A percentile compares a stretch with the other conserved stretches of the same genome.
Evolutionary conservation across 106 monocot genomes (phyloP).

Genomic region (Dendrobium officinale): DNA sequence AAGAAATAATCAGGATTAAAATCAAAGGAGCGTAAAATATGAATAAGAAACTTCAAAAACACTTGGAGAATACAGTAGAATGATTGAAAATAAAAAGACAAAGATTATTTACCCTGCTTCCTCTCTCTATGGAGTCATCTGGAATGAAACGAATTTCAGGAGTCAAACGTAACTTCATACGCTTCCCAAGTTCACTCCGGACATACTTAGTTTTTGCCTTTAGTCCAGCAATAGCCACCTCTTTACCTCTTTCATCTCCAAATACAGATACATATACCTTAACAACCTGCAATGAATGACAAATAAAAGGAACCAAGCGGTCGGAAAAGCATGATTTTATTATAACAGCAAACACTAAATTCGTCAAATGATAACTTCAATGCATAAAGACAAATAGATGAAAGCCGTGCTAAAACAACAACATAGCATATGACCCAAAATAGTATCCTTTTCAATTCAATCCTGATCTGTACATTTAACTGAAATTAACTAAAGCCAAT

Average conservation of each 20-base stretch:
- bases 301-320: not conserved
- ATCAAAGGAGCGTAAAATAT: not conserved
- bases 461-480: not conserved
- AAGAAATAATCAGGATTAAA: not conserved
- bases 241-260: slow-evolving; percentile 71
- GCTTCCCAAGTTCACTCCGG: slow-evolving; percentile 62
- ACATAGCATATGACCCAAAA: not conserved
- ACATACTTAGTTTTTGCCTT: slow-evolving; percentile 52
- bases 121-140: slow-evolving; percentile 72
- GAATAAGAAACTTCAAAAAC: not conserved
- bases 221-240: slow-evolving; percentile 53
- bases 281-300: slow-evolving; percentile 42
- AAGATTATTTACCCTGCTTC: slow-evolving; percentile 46
- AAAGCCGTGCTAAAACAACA: not conserved
- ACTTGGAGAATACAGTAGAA: not conserved
- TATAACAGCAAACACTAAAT: not conserved
- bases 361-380: not conserved
- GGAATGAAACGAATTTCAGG: slow-evolving; percentile 71
- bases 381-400: not conserved
- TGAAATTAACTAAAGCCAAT: not conserved
- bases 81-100: not conserved
- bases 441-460: not conserved
- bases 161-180: slow-evolving; percentile 62
- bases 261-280: slow-evolving; percentile 79
- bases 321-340: not conserved